A percentile compares a stretch with the other conserved stretches of the same genome.
Conservation (phyloP, 257 asterid species). For the Nicotiana otophora region DNA sequence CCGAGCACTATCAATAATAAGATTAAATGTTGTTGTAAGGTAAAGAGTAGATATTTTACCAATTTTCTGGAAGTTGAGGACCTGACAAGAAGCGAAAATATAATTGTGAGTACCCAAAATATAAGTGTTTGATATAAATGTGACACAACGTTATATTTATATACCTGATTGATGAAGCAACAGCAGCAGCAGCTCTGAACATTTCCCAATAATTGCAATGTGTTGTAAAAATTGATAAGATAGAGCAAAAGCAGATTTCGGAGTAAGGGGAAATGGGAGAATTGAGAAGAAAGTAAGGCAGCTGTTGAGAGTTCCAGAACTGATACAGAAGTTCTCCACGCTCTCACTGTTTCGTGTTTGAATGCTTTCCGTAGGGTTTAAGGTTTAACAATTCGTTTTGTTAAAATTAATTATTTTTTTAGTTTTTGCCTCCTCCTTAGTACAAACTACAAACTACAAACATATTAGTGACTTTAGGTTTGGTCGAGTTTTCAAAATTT, state of each 20-base stretch:
- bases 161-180: constrained; percentile 67
- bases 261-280: neutral
- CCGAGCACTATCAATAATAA: neutral
- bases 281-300: too few species aligned
- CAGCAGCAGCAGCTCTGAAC: constrained; percentile 58
- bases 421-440: neutral
- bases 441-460: too few species aligned
- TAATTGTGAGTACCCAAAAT: neutral
- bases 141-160: neutral
- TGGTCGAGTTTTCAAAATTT: too few species aligned
- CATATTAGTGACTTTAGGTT: too few species aligned
- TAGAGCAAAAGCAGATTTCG: too few species aligned
- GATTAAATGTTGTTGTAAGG: neutral
- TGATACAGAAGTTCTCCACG: neutral
- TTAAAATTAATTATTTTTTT: neutral
- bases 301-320: neutral
- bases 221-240: neutral
- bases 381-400: constrained; percentile 5
- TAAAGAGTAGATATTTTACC: constrained; percentile 22
- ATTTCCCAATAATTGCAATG: constrained; percentile 19
- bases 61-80: constrained; percentile 54
- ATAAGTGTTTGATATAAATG: neutral
- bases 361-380: neutral
- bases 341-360: neutral
- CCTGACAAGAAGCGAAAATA: constrained; percentile 32